Conservation (phyloP, 345 rosid species). For the Eucalyptus sideroxylon region DNA sequence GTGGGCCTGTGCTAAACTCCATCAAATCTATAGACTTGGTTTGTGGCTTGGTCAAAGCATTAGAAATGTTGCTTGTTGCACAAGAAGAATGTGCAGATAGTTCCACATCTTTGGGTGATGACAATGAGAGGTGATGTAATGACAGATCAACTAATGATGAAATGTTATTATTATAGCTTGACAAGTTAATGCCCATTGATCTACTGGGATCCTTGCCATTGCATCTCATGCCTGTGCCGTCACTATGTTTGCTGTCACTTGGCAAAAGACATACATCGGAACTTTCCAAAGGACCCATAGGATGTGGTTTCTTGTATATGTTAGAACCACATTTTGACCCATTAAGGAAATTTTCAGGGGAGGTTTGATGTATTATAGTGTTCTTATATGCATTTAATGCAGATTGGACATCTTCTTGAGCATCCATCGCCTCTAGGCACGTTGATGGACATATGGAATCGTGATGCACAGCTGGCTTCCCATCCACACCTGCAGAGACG, state of each 20-base stretch:
- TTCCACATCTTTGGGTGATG: neutral
- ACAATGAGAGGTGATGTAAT: conserved; percentile 10
- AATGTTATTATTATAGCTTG: conserved; percentile 1
- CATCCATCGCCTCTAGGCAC: neutral
- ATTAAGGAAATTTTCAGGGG: neutral
- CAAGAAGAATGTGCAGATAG: neutral
- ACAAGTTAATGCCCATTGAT: neutral
- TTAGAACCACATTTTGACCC: neutral
- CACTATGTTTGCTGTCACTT: neutral
- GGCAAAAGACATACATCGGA: neutral
- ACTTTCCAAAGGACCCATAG: neutral
- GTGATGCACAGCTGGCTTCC: neutral
- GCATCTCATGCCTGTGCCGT: neutral
- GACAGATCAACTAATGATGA: conserved; percentile 4
- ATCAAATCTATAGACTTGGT: neutral
- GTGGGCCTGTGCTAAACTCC: neutral
- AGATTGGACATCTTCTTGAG: neutral
- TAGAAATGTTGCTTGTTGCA: neutral
- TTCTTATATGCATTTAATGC: neutral
- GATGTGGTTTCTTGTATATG: neutral
- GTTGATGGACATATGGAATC: neutral
- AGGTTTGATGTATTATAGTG: neutral
- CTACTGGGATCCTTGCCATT: neutral
- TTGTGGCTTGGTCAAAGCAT: neutral
- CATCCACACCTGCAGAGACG: neutral